A percentile compares a stretch with the other conserved stretches of the same genome.
These are phyloP conservation scores for Volvariella volvacea DNA, from an alignment of 1,284 basidiomycete species.

Conservation along the genomic window DNA sequence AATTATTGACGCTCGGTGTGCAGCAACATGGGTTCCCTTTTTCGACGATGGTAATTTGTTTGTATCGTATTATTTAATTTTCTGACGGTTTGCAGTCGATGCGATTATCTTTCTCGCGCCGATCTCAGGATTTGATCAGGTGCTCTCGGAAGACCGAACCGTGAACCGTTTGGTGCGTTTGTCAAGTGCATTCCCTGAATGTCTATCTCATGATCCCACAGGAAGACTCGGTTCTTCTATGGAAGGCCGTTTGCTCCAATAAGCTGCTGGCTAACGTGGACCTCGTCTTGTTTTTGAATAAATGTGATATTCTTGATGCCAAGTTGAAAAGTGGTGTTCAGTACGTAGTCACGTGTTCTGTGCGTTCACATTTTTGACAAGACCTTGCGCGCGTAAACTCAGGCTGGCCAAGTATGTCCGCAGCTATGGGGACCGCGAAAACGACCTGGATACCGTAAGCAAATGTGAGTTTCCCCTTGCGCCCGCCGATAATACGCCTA, in stretches of 20 bases:
- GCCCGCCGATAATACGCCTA: not conserved
- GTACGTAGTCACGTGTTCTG: conserved; percentile 18
- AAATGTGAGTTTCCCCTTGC: conserved; percentile 30
- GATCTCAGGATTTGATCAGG: conserved; percentile 75
- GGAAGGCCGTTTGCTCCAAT: conserved; percentile 73
- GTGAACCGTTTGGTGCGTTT: conserved; percentile 61
- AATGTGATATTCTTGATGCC: conserved; percentile 66
- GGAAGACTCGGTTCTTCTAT: conserved; percentile 77
- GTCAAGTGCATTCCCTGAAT: conserved; percentile 5
- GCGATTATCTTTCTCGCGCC: conserved; percentile 80
- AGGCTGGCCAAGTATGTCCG: conserved; percentile 62
- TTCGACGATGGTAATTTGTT: conserved; percentile 59
- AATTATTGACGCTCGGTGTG: conserved; percentile 5
- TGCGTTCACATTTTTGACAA: conserved; percentile 3
- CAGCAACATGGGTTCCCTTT: conserved; percentile 65
- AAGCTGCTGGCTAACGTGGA: conserved; percentile 67
- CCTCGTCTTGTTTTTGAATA: conserved; percentile 74
- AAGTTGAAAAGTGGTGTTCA: conserved; percentile 59
- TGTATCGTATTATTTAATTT: not conserved
- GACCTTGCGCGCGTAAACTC: conserved; percentile 5
- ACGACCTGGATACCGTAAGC: conserved; percentile 64
- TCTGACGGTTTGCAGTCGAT: conserved; percentile 34
- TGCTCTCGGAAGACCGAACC: conserved; percentile 59
- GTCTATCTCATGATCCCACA: conserved; percentile 20
- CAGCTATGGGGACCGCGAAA: conserved; percentile 66